Evolutionary conservation across 2,329 filamentous ascomycete species (phyloP).

Genomic region (Diaporthe humulicola): DNA sequence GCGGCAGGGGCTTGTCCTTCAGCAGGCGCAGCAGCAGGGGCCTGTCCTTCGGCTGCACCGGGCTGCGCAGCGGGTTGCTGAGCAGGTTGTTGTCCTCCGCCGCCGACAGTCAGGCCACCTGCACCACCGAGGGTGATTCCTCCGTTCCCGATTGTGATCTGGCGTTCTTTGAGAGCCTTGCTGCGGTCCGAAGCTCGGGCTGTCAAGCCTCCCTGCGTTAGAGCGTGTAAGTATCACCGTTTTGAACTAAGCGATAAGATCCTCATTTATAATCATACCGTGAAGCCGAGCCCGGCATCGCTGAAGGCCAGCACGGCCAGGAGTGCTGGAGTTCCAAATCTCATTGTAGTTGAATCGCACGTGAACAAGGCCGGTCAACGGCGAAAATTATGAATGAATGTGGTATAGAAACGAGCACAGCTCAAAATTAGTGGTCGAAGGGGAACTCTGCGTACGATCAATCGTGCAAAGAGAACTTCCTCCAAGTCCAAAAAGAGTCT

Average conservation of each 20-base stretch:
- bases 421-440: background rate
- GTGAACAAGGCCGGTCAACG: conserved; percentile 29
- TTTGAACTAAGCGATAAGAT: background rate
- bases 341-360: conserved; percentile 17
- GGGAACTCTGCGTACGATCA: background rate
- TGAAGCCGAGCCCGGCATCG: conserved; percentile 37
- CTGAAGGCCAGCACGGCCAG: conserved; percentile 32
- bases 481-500: background rate
- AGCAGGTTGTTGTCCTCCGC: conserved; percentile 27
- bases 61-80: conserved; percentile 17
- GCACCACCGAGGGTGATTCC: conserved; percentile 9
- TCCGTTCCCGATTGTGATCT: conserved; percentile 29
- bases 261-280: background rate
- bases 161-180: conserved; percentile 30
- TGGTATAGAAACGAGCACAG: background rate
- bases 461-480: background rate
- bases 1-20: background rate
- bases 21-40: conserved; percentile 4
- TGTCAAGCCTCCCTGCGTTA: conserved; percentile 28
- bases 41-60: conserved; percentile 8
- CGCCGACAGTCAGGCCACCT: conserved; percentile 34
- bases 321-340: conserved; percentile 25
- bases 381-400: conserved; percentile 20
- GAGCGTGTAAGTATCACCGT: background rate
- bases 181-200: conserved; percentile 25